These are phyloP conservation scores for Leccinum pellstonianum DNA, from an alignment of 768 basidiomycete genomes.

Conservation along the genomic window DNA sequence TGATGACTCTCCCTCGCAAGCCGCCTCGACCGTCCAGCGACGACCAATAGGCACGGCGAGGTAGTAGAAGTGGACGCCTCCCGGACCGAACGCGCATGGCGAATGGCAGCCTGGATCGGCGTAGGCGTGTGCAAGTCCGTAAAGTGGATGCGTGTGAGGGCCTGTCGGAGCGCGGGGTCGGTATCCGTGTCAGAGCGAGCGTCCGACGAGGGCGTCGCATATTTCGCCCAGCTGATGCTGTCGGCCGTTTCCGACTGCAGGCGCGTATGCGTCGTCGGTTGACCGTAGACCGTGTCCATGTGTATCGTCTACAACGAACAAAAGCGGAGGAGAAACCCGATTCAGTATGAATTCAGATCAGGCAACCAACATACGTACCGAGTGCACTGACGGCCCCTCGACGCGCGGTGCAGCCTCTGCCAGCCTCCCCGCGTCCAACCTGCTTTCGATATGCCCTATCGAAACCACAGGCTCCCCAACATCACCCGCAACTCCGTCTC, in stretches of 20 bases:
- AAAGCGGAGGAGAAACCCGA: background rate
- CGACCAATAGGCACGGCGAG: conserved; percentile 50
- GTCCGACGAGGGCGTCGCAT: conserved; percentile 36
- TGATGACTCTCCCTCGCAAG: conserved; percentile 70
- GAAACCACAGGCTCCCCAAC: conserved; percentile 8
- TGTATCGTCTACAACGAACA: conserved; percentile 31
- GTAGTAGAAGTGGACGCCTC: conserved; percentile 13
- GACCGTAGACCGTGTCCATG: conserved; percentile 72
- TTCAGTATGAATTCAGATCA: background rate
- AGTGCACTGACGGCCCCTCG: background rate
- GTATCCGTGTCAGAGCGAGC: conserved; percentile 2
- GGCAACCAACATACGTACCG: conserved; percentile 10
- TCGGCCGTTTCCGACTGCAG: conserved; percentile 86
- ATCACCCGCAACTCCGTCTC: conserved; percentile 32
- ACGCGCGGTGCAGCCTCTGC: background rate
- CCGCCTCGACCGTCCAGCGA: conserved; percentile 75
- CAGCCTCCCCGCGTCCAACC: background rate
- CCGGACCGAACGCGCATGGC: conserved; percentile 37
- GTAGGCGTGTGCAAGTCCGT: conserved; percentile 49
- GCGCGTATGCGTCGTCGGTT: conserved; percentile 57
- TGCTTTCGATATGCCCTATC: conserved; percentile 24
- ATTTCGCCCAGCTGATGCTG: conserved; percentile 69
- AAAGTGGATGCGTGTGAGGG: conserved; percentile 64
- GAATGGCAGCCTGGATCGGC: conserved; percentile 58
- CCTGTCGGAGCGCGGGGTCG: conserved; percentile 22